These are phyloP conservation scores for Prinsepia uniflora DNA, from an alignment of 306 rosid species.

Conservation along the genomic window DNA sequence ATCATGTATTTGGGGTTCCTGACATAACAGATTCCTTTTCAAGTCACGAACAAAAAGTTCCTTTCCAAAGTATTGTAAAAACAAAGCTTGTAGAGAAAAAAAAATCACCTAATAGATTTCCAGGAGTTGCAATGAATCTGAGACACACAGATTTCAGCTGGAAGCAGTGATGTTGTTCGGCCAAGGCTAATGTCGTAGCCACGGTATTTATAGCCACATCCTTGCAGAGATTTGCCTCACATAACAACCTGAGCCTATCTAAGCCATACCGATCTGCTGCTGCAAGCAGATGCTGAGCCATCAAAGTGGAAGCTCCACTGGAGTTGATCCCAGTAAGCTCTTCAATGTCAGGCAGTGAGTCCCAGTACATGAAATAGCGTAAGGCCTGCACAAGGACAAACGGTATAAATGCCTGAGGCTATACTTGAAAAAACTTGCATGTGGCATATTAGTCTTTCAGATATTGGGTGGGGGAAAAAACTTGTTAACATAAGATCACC, in stretches of 20 bases:
- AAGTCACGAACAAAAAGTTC: not conserved
- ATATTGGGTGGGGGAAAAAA: not conserved
- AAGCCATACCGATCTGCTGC: constrained; percentile 83
- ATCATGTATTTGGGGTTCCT: not conserved
- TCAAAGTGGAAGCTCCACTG: constrained; percentile 64
- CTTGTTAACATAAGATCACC: not conserved
- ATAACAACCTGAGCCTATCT: constrained; percentile 66
- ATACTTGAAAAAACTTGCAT: constrained; percentile 9
- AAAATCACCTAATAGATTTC: constrained; percentile 65
- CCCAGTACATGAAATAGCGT: constrained; percentile 79
- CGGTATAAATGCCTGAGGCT: constrained; percentile 16
- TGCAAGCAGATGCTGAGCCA: constrained; percentile 87
- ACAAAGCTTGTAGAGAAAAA: constrained; percentile 12
- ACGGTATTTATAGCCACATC: constrained; percentile 76
- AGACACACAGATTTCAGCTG: constrained; percentile 82
- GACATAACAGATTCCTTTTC: not conserved
- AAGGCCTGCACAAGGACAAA: constrained; percentile 53
- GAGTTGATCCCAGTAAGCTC: constrained; percentile 64
- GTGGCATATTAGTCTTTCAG: not conserved
- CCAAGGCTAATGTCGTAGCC: constrained; percentile 80
- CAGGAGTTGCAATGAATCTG: constrained; percentile 69
- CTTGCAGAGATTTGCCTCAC: constrained; percentile 65
- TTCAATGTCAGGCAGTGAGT: constrained; percentile 63
- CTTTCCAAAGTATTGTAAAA: not conserved
- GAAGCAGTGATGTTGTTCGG: constrained; percentile 91